Conservation (phyloP, 2,329 filamentous ascomycete species). For the Claviceps spartinae region DNA sequence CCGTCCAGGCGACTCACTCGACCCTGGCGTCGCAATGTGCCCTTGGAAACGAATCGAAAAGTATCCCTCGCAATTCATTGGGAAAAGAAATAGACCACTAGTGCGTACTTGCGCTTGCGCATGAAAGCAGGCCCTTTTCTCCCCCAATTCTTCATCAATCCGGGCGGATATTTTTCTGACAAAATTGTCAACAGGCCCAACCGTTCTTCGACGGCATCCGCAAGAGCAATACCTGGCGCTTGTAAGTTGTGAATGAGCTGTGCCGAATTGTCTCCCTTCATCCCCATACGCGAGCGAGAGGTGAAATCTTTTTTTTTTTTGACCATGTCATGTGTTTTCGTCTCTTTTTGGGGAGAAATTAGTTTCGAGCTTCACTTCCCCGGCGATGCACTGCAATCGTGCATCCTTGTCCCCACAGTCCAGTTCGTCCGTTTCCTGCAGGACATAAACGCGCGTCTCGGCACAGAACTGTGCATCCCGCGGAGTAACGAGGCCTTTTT, state of each 20-base stretch:
- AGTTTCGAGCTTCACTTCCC: conserved; percentile 57
- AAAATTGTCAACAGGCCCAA: conserved; percentile 18
- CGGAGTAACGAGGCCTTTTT: conserved; percentile 38
- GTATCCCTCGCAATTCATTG: conserved; percentile 48
- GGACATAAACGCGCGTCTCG: conserved; percentile 47
- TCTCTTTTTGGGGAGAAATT: background rate
- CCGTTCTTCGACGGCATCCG: conserved; percentile 47
- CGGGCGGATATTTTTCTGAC: background rate
- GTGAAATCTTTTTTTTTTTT: background rate
- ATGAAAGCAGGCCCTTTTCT: too few relatives aligned
- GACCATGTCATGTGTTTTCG: background rate
- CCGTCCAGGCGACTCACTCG: conserved; percentile 12
- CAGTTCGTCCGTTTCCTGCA: conserved; percentile 54
- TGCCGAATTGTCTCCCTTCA: background rate
- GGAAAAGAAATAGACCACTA: conserved; percentile 34
- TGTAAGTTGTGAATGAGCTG: conserved; percentile 39
- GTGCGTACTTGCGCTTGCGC: conserved; percentile 15
- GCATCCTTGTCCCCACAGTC: conserved; percentile 52
- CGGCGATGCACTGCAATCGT: conserved; percentile 31
- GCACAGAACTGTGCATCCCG: conserved; percentile 44
- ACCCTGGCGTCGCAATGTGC: conserved; percentile 25
- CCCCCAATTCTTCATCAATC: too few relatives aligned
- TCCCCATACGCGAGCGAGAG: background rate
- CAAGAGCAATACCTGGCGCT: conserved; percentile 53
- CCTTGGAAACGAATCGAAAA: conserved; percentile 39